These are phyloP conservation scores for Pterocarpus santalinus DNA, from an alignment of 306 rosid genomes.

Conservation along the genomic window DNA sequence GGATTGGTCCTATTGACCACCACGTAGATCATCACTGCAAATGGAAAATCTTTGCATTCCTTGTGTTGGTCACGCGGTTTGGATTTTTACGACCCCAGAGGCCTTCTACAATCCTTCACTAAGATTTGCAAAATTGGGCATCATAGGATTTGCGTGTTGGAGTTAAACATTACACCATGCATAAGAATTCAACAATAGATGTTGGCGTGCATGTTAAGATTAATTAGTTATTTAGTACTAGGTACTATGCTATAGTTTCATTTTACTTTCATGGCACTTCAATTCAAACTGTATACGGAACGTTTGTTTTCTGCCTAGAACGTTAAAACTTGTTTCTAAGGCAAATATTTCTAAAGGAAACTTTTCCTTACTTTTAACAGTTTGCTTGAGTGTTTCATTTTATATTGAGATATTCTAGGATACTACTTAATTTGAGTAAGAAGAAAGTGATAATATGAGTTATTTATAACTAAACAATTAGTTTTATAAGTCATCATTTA, in stretches of 20 bases:
- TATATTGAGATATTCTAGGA: too few relatives aligned
- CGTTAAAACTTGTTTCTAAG: too few relatives aligned
- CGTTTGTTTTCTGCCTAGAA: too few relatives aligned
- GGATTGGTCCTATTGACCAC: not conserved
- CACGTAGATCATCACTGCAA: not conserved
- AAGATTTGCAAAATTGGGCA: conserved; percentile 12
- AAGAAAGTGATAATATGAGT: too few relatives aligned
- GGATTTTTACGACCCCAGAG: conserved; percentile 35
- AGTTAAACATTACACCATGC: not conserved
- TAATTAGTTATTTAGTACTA: not conserved
- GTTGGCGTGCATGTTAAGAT: conserved; percentile 17
- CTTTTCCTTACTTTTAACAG: too few relatives aligned
- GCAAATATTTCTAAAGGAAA: too few relatives aligned
- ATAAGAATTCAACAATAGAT: not conserved
- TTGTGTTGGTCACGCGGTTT: conserved; percentile 59
- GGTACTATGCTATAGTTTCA: not conserved
- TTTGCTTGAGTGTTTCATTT: too few relatives aligned
- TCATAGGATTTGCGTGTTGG: conserved; percentile 46
- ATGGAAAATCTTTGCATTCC: conserved; percentile 33
- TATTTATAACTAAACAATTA: too few relatives aligned
- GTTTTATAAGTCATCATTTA: too few relatives aligned
- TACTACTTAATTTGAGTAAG: too few relatives aligned
- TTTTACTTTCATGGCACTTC: conserved; percentile 13
- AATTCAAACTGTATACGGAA: not conserved
- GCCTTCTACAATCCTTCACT: conserved; percentile 1